Conservation (phyloP, 225 moss, liverwort and hornwort species). For the Rhytidiadelphus loreus region DNA sequence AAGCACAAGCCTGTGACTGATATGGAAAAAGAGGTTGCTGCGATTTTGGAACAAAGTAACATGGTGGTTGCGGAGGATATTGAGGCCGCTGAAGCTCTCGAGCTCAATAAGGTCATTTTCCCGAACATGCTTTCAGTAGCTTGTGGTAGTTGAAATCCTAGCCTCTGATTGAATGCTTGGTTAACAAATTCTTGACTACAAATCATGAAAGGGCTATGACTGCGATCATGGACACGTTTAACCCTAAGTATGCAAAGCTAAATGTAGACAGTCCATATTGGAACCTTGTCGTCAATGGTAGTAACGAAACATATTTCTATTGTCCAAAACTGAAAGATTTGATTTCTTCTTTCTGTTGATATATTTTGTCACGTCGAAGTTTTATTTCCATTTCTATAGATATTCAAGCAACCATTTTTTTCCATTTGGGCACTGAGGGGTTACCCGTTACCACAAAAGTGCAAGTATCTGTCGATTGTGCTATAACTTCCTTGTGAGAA, state of each 20-base stretch:
- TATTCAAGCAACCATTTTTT: not conserved
- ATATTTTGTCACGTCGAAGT: not conserved
- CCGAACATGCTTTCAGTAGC: not conserved
- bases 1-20: slow-evolving; percentile 65
- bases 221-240: not conserved
- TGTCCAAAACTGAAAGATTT: not conserved
- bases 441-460: not conserved
- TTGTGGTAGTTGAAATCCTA: not conserved
- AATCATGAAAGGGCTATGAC: not conserved
- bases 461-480: not conserved
- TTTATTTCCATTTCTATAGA: not conserved
- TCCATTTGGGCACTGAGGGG: not conserved
- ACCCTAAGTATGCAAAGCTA: not conserved
- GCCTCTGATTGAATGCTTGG: not conserved
- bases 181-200: not conserved
- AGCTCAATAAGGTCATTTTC: slow-evolving; percentile 69
- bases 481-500: not conserved
- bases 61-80: slow-evolving; percentile 38
- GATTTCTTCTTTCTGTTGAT: not conserved
- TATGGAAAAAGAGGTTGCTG: slow-evolving; percentile 75
- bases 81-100: slow-evolving; percentile 69
- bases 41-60: slow-evolving; percentile 52
- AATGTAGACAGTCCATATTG: not conserved
- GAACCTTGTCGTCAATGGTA: not conserved
- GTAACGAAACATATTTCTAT: not conserved